Conservation (phyloP, 2,329 filamentous ascomycete species). For the Fusarium torulosum region DNA sequence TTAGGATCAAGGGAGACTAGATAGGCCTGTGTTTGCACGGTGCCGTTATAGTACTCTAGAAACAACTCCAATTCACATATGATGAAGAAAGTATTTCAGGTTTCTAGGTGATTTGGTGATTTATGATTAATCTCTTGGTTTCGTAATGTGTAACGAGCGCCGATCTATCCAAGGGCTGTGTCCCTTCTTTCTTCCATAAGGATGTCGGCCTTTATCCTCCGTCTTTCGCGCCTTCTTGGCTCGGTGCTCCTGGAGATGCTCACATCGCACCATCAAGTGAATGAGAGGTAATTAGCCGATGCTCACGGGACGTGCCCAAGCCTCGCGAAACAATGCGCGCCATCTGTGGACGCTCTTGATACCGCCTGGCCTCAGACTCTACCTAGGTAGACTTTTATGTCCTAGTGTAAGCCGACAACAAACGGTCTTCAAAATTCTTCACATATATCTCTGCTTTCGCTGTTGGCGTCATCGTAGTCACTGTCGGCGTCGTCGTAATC, state of each 20-base stretch:
- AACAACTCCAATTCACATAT: slow-evolving; percentile 47
- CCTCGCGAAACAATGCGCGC: not conserved
- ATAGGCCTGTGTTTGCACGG: slow-evolving; percentile 6
- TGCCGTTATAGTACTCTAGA: slow-evolving; percentile 24
- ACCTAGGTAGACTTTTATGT: not conserved
- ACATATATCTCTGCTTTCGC: not conserved
- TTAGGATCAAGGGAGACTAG: slow-evolving; percentile 12
- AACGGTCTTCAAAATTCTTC: not conserved
- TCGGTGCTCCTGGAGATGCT: not conserved
- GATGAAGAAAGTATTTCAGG: slow-evolving; percentile 14
- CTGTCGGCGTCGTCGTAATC: too few relatives aligned
- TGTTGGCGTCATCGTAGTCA: not conserved
- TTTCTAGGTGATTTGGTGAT: not conserved
- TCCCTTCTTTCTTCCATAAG: not conserved
- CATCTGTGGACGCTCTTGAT: not conserved
- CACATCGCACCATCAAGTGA: not conserved
- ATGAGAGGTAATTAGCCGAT: not conserved
- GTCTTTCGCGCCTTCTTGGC: not conserved
- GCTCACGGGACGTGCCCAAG: not conserved
- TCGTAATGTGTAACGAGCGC: not conserved
- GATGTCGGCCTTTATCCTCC: not conserved
- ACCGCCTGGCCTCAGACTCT: not conserved
- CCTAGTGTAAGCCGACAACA: not conserved
- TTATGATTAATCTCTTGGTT: not conserved
- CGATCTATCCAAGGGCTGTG: not conserved